Percentiles rank a stretch among this genome's conserved stretches.
These are phyloP conservation scores for Neurospora intermedia DNA, from an alignment of 495 filamentous ascomycete genomes.

Conservation along the genomic window DNA sequence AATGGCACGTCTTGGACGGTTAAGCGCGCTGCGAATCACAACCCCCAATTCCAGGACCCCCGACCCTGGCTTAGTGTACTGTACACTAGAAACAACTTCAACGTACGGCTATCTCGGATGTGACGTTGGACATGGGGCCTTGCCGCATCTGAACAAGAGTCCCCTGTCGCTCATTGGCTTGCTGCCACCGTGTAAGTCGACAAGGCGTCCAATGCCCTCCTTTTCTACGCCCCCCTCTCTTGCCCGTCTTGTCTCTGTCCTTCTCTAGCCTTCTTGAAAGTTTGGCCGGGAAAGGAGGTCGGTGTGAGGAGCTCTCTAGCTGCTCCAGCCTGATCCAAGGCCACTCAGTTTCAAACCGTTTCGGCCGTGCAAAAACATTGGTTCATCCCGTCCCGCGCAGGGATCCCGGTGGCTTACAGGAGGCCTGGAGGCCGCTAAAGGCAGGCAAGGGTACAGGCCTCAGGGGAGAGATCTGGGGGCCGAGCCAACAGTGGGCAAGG, in stretches of 20 bases:
- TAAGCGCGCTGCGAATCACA: background rate
- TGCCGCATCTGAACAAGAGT: background rate
- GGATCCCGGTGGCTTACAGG: background rate
- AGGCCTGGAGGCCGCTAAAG: background rate
- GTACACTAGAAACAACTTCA: background rate
- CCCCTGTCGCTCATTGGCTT: background rate
- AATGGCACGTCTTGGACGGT: background rate
- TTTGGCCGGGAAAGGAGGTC: background rate
- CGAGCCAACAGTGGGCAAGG: background rate
- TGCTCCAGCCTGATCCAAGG: background rate
- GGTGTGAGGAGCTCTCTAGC: background rate
- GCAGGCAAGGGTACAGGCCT: background rate
- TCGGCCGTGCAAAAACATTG: background rate
- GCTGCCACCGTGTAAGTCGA: background rate
- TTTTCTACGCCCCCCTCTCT: background rate
- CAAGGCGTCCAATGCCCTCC: background rate
- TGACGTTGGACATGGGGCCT: slow-evolving; percentile 3
- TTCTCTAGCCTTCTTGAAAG: background rate
- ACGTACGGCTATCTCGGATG: background rate
- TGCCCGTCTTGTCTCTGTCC: background rate
- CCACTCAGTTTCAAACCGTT: background rate
- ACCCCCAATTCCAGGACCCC: background rate
- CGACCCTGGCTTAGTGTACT: background rate
- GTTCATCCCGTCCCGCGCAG: background rate
- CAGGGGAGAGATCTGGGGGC: background rate